These are phyloP conservation scores for Ajuga chamaepitys DNA, from an alignment of 257 asterid species.

Conservation along the genomic window DNA sequence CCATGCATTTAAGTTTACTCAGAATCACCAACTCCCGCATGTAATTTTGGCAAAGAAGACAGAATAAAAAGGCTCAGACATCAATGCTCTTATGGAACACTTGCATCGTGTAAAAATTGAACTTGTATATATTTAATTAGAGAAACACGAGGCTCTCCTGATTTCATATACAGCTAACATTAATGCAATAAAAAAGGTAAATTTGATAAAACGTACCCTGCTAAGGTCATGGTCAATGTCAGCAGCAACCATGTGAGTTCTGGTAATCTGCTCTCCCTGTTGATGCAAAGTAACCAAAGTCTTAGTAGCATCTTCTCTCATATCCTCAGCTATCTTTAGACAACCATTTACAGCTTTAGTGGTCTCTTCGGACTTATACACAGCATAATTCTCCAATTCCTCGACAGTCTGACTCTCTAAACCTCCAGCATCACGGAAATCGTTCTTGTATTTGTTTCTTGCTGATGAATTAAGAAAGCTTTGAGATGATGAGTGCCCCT, in stretches of 20 bases:
- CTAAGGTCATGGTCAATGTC: conserved; percentile 91
- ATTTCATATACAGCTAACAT: background rate
- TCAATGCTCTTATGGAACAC: background rate
- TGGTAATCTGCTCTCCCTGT: conserved; percentile 91
- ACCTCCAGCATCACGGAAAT: conserved; percentile 79
- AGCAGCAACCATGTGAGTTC: conserved; percentile 74
- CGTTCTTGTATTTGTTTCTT: conserved; percentile 70
- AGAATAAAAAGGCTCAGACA: background rate
- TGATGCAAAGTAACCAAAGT: conserved; percentile 81
- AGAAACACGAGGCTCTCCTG: background rate
- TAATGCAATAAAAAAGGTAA: background rate
- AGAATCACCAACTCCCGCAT: background rate
- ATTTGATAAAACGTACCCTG: conserved; percentile 48
- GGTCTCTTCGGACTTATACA: conserved; percentile 78
- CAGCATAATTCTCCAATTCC: conserved; percentile 75
- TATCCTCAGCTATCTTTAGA: conserved; percentile 90
- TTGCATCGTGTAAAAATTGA: background rate
- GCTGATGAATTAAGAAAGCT: conserved; percentile 33
- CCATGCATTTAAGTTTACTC: background rate
- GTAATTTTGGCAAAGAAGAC: background rate
- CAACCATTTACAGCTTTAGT: conserved; percentile 60
- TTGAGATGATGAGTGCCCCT: conserved; percentile 38
- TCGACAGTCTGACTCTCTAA: conserved; percentile 65
- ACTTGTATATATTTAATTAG: background rate
- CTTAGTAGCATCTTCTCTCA: conserved; percentile 79